Conservation (phyloP, 2,329 filamentous ascomycete genomes). For the Stachybotrys chartarum region DNA sequence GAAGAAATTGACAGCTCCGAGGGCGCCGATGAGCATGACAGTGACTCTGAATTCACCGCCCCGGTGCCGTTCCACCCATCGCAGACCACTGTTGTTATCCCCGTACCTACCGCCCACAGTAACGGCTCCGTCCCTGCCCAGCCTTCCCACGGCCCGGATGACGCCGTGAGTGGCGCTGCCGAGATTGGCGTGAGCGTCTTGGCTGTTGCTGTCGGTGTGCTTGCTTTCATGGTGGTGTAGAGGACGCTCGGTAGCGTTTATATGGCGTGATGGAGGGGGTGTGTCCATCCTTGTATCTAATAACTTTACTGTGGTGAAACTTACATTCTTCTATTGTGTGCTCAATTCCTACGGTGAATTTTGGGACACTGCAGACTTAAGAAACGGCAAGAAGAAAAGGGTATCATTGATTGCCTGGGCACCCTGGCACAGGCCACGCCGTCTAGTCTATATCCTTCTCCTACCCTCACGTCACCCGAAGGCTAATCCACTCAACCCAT, state of each 20-base stretch:
- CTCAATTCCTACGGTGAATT: too few relatives aligned
- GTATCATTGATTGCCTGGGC: neutral
- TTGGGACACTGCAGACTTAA: too few relatives aligned
- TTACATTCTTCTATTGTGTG: too few relatives aligned
- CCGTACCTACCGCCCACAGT: slow-evolving; percentile 1
- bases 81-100: neutral
- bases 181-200: slow-evolving; percentile 6
- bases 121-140: slow-evolving; percentile 1
- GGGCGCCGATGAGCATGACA: neutral
- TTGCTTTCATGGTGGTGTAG: slow-evolving; percentile 6
- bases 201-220: slow-evolving; percentile 3
- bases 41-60: neutral
- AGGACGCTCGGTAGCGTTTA: too few relatives aligned
- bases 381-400: neutral
- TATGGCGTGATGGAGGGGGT: too few relatives aligned
- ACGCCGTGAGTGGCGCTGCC: slow-evolving; percentile 5
- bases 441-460: slow-evolving; percentile 1
- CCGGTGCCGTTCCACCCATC: neutral
- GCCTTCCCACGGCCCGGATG: slow-evolving; percentile 1
- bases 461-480: slow-evolving; percentile 19
- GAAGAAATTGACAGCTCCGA: neutral
- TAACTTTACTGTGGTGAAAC: too few relatives aligned
- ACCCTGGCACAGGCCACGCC: neutral
- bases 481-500: slow-evolving; percentile 48
- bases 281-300: too few relatives aligned